phyloP scores from a whole-genome alignment of 2,329 filamentous ascomycete species.

The Clonostachys sp. region DNA sequence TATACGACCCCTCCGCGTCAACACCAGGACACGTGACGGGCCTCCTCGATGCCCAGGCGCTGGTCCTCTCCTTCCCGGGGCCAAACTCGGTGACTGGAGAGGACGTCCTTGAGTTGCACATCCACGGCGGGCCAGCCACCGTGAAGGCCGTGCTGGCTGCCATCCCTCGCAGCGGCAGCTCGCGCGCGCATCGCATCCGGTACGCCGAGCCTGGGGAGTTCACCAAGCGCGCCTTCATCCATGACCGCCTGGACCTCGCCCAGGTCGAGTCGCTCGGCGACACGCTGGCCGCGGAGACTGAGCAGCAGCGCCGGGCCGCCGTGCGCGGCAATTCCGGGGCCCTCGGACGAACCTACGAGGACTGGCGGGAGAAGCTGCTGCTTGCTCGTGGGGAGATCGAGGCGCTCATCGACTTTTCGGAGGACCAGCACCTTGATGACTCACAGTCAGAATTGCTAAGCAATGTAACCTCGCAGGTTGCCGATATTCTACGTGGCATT shows the following conservation, averaged over 20 bases:
- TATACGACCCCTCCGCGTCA: slow-evolving; percentile 49
- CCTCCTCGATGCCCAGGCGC: slow-evolving; percentile 71
- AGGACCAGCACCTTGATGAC: slow-evolving; percentile 96
- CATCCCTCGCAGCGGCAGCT: slow-evolving; percentile 43
- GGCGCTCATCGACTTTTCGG: slow-evolving; percentile 93
- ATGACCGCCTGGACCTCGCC: slow-evolving; percentile 77
- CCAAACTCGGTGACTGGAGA: slow-evolving; percentile 88
- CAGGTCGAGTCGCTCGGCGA: slow-evolving; percentile 70
- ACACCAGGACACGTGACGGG: neutral
- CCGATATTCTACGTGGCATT: slow-evolving; percentile 57
- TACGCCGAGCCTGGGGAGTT: slow-evolving; percentile 97
- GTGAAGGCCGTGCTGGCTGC: slow-evolving; percentile 81
- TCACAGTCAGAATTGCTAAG: slow-evolving; percentile 66
- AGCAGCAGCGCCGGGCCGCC: slow-evolving; percentile 85
- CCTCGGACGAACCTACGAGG: slow-evolving; percentile 73
- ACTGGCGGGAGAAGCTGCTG: slow-evolving; percentile 73
- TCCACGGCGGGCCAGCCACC: slow-evolving; percentile 89
- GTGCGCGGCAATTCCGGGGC: slow-evolving; percentile 70
- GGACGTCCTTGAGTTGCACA: slow-evolving; percentile 85
- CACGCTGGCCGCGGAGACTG: slow-evolving; percentile 68
- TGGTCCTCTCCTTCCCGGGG: slow-evolving; percentile 77
- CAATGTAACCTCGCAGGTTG: slow-evolving; percentile 65
- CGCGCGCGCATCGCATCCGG: slow-evolving; percentile 45
- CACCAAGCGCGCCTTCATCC: slow-evolving; percentile 85
- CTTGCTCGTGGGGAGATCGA: slow-evolving; percentile 87